phyloP scores from a whole-genome alignment of 225 moss, liverwort and hornwort species.

The Physcomitrellopsis africana region DNA sequence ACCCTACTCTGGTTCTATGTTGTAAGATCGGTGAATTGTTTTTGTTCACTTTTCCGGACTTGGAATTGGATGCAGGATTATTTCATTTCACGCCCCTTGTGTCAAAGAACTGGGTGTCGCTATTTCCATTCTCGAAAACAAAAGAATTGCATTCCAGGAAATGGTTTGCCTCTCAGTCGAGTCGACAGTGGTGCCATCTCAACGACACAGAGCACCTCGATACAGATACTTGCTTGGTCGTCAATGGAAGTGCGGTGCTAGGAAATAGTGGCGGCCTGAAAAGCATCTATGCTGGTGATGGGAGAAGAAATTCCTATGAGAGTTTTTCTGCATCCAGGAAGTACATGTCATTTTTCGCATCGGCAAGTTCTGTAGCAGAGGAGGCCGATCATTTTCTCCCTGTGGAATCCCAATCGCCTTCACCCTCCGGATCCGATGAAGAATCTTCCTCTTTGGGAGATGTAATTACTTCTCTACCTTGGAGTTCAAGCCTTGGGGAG shows the following conservation, averaged over 20 bases:
- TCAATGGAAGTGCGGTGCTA: conserved; percentile 29
- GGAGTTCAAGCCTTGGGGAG: conserved; percentile 20
- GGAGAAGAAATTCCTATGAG: conserved; percentile 1
- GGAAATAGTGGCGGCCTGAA: conserved; percentile 14
- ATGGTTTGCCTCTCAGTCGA: conserved; percentile 17
- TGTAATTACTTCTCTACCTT: conserved; percentile 2
- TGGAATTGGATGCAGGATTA: conserved; percentile 34
- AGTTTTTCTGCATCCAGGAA: conserved; percentile 37
- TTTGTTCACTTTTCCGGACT: conserved; percentile 19
- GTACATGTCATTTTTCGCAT: conserved; percentile 55
- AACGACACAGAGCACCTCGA: conserved; percentile 35
- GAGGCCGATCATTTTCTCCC: conserved; percentile 27
- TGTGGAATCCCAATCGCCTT: conserved; percentile 7
- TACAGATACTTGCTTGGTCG: conserved; percentile 22
- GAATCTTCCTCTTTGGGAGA: conserved; percentile 10
- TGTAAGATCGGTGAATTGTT: background rate
- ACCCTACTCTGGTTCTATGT: background rate
- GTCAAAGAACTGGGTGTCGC: conserved; percentile 32
- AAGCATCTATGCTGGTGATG: conserved; percentile 3
- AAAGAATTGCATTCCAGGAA: conserved; percentile 26
- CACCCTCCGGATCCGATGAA: conserved; percentile 20
- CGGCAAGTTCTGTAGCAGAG: conserved; percentile 46
- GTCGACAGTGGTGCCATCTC: conserved; percentile 37
- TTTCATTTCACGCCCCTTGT: conserved; percentile 18
- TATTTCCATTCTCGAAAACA: background rate